Conservation (phyloP, 1,284 basidiomycete species). For the Tetrapyrgos nigripes region DNA sequence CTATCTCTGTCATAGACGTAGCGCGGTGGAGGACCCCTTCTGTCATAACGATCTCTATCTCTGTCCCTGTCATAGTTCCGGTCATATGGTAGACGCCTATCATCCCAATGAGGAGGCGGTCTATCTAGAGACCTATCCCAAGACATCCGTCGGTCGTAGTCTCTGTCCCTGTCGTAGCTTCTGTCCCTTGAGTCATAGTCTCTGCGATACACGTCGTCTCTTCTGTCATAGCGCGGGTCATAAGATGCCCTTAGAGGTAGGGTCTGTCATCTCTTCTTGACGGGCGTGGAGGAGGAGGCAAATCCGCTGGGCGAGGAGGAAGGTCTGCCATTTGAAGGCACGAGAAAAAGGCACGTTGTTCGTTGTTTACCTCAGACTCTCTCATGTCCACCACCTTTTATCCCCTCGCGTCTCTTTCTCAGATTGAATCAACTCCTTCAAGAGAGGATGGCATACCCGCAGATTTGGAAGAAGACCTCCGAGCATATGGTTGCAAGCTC, state of each 20-base stretch:
- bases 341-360: neutral
- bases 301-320: conserved; percentile 39
- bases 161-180: conserved; percentile 19
- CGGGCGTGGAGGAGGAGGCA: conserved; percentile 20
- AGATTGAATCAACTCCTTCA: conserved; percentile 85
- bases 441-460: conserved; percentile 80
- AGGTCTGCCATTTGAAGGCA: conserved; percentile 33
- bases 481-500: conserved; percentile 89
- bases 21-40: neutral
- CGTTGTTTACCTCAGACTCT: conserved; percentile 4
- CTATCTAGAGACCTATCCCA: conserved; percentile 13
- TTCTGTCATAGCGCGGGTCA: conserved; percentile 6
- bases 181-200: conserved; percentile 33
- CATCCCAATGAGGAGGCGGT: conserved; percentile 17
- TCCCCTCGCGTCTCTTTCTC: conserved; percentile 83
- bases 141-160: conserved; percentile 1
- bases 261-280: conserved; percentile 10
- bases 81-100: conserved; percentile 13
- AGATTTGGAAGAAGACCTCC: conserved; percentile 85
- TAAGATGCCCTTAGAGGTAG: conserved; percentile 3
- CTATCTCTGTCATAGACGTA: neutral
- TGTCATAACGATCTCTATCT: neutral
- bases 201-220: conserved; percentile 21
- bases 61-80: conserved; percentile 10
- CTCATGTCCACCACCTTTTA: conserved; percentile 70